These are phyloP conservation scores for Lactarius vividus DNA, from an alignment of 768 basidiomycete genomes.

Conservation along the genomic window DNA sequence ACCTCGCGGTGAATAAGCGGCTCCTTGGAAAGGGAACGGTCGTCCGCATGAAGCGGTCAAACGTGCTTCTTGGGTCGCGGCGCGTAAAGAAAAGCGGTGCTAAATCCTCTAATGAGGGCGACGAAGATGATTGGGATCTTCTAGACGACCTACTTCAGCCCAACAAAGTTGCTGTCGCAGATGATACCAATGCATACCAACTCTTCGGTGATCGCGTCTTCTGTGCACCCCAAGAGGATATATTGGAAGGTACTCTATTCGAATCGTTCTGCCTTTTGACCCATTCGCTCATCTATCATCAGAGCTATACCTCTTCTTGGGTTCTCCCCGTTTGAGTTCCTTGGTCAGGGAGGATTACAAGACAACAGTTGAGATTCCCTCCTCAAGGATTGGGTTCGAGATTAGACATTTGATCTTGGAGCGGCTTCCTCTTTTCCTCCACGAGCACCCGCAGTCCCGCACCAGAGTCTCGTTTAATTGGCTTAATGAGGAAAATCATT, in stretches of 20 bases:
- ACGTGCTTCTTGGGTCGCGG: slow-evolving; percentile 74
- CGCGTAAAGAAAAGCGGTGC: slow-evolving; percentile 44
- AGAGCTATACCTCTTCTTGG: slow-evolving; percentile 78
- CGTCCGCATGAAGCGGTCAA: slow-evolving; percentile 61
- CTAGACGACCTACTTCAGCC: slow-evolving; percentile 71
- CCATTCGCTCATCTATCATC: slow-evolving; percentile 3
- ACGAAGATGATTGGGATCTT: slow-evolving; percentile 74
- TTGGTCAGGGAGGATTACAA: slow-evolving; percentile 79
- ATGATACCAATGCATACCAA: slow-evolving; percentile 79
- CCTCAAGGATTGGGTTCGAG: slow-evolving; percentile 48
- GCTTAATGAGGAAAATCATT: slow-evolving; percentile 62
- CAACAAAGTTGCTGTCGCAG: slow-evolving; percentile 74
- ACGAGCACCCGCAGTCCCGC: slow-evolving; percentile 75
- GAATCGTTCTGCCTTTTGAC: background rate
- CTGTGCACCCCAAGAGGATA: slow-evolving; percentile 84
- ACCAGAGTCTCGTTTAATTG: slow-evolving; percentile 62
- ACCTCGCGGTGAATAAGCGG: slow-evolving; percentile 73
- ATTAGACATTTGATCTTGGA: slow-evolving; percentile 69
- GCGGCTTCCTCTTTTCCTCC: slow-evolving; percentile 84
- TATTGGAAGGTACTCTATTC: slow-evolving; percentile 65
- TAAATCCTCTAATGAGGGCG: slow-evolving; percentile 41
- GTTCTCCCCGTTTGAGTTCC: slow-evolving; percentile 67
- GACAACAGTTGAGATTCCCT: slow-evolving; percentile 49
- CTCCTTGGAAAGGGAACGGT: slow-evolving; percentile 52
- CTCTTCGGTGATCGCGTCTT: slow-evolving; percentile 76